Percentiles rank a stretch among this genome's conserved stretches.
Conservation (phyloP, 768 basidiomycete species). For the Lactarius tabidus region DNA sequence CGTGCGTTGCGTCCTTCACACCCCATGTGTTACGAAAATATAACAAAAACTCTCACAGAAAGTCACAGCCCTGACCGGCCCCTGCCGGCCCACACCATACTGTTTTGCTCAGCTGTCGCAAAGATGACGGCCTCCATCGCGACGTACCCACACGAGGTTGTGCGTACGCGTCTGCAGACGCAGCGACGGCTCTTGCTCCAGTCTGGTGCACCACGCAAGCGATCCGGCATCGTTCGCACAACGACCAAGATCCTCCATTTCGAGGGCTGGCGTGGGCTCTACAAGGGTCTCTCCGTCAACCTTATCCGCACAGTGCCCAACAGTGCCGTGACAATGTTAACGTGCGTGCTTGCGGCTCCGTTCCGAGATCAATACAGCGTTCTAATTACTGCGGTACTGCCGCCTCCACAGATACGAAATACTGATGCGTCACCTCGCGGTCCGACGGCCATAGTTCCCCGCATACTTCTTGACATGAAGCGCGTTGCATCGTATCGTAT, state of each 20-base stretch:
- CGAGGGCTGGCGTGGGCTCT: constrained; percentile 88
- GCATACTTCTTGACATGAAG: constrained; percentile 6
- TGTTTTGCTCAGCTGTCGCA: constrained; percentile 85
- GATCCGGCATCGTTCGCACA: constrained; percentile 65
- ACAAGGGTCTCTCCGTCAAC: constrained; percentile 93
- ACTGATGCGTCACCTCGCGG: constrained; percentile 36
- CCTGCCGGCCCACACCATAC: constrained; percentile 59
- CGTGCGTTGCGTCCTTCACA: constrained; percentile 50
- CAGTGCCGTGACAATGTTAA: constrained; percentile 92
- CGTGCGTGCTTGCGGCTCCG: constrained; percentile 51
- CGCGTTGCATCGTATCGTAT: background rate
- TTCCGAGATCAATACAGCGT: constrained; percentile 19
- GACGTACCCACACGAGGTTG: constrained; percentile 97
- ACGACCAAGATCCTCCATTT: constrained; percentile 66
- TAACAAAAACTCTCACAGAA: constrained; percentile 5
- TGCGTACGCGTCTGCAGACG: constrained; percentile 97
- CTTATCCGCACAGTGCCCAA: constrained; percentile 93
- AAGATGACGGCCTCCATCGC: constrained; percentile 96
- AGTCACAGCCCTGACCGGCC: constrained; percentile 30
- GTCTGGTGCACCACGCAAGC: constrained; percentile 59
- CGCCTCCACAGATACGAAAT: constrained; percentile 38
- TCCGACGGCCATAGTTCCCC: constrained; percentile 10
- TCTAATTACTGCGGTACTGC: constrained; percentile 1
- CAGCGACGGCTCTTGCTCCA: constrained; percentile 48
- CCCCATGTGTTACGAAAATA: background rate